A percentile compares a stretch with the other conserved stretches of the same genome.
Conservation (phyloP, 176 grass and related monocot genomes). For the Oryza meyeriana region DNA sequence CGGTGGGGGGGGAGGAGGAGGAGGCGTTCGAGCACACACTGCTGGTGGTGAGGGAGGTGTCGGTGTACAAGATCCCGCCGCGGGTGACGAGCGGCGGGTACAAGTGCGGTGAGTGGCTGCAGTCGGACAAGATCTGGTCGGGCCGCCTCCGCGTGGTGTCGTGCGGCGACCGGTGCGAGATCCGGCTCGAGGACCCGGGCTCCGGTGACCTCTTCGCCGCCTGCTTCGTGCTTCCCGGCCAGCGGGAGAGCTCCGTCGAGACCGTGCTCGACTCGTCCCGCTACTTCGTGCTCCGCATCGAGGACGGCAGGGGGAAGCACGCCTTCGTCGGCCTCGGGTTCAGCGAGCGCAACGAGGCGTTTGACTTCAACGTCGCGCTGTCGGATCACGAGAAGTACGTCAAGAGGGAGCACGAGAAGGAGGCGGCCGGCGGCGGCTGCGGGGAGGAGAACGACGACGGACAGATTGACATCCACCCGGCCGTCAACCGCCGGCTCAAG, state of each 20-base stretch:
- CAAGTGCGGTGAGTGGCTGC: conserved; percentile 99
- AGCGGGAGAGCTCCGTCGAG: conserved; percentile 68
- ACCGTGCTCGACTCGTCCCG: conserved; percentile 91
- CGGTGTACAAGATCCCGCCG: conserved; percentile 94
- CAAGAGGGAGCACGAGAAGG: conserved; percentile 96
- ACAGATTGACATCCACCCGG: conserved; percentile 85
- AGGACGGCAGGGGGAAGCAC: conserved; percentile 82
- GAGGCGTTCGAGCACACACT: conserved; percentile 97
- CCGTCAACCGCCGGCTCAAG: conserved; percentile 89
- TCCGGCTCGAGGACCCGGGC: conserved; percentile 89
- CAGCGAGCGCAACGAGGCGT: conserved; percentile 93
- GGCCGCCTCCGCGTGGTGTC: conserved; percentile 96
- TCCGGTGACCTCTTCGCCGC: conserved; percentile 92
- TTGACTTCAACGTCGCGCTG: conserved; percentile 95
- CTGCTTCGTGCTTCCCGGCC: conserved; percentile 72
- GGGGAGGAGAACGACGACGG: conserved; percentile 58
- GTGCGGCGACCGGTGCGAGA: conserved; percentile 81
- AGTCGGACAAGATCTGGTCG: conserved; percentile 97
- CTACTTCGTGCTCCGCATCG: conserved; percentile 93
- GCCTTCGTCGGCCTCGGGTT: conserved; percentile 97
- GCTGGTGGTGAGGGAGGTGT: conserved; percentile 92
- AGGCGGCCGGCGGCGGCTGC: neutral
- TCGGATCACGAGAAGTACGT: conserved; percentile 98
- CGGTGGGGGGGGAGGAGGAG: conserved; percentile 58
- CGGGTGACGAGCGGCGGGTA: conserved; percentile 88